A percentile compares a stretch with the other conserved stretches of the same genome.
Conservation (phyloP, 2,329 filamentous ascomycete species). For the Xylariaceae sp. region DNA sequence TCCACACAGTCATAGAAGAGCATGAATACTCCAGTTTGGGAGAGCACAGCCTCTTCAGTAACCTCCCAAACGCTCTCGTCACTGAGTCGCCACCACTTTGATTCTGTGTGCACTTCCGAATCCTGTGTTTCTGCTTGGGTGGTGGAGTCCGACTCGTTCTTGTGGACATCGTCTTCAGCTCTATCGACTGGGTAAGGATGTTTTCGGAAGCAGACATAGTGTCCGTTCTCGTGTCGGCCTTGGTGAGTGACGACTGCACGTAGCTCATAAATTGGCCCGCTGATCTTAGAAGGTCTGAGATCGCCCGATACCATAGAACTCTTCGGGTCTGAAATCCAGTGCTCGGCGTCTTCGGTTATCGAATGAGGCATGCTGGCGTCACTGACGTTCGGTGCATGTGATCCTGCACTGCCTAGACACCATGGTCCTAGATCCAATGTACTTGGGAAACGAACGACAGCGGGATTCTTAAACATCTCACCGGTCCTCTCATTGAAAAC, state of each 20-base stretch:
- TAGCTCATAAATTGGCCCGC: constrained; percentile 65
- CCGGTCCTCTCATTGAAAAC: constrained; percentile 83
- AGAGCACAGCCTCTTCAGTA: constrained; percentile 65
- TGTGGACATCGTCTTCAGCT: background rate
- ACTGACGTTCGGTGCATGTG: constrained; percentile 9
- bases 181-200: constrained; percentile 41
- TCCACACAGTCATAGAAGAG: constrained; percentile 84
- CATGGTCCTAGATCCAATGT: constrained; percentile 73
- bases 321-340: constrained; percentile 64
- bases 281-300: constrained; percentile 44
- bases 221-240: constrained; percentile 88
- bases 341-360: constrained; percentile 32
- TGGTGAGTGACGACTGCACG: constrained; percentile 83
- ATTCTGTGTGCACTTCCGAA: constrained; percentile 28
- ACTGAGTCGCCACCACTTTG: constrained; percentile 85
- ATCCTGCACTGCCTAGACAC: constrained; percentile 63
- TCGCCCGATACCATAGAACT: constrained; percentile 67
- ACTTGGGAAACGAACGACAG: constrained; percentile 70
- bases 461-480: constrained; percentile 74
- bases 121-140: constrained; percentile 17
- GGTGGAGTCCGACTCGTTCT: constrained; percentile 2
- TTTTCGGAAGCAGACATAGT: constrained; percentile 87
- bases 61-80: constrained; percentile 78
- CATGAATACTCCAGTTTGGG: constrained; percentile 87
- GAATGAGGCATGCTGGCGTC: constrained; percentile 23